Conservation (phyloP, 306 rosid genomes). For the Cicer chorassanicum region DNA sequence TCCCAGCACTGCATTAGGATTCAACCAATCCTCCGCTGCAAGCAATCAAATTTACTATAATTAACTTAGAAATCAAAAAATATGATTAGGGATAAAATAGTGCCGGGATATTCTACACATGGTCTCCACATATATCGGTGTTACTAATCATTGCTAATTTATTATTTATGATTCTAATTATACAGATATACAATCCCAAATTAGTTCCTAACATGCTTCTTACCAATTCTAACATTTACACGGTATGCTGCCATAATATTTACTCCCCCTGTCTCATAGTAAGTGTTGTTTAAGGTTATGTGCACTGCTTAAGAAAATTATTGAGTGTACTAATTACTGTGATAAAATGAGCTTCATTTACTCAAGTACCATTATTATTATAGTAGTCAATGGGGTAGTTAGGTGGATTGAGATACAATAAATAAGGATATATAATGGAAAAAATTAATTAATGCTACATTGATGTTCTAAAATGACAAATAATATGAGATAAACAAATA, state of each 20-base stretch:
- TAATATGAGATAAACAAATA: no score
- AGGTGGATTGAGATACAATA: no score
- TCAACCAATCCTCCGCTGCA: conserved; percentile 95
- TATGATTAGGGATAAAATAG: conserved; percentile 29
- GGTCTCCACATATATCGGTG: background rate
- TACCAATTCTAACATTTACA: background rate
- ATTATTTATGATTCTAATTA: conserved; percentile 7
- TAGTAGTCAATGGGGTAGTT: no score
- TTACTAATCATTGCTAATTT: conserved; percentile 15
- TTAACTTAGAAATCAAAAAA: conserved; percentile 17
- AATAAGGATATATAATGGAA: no score
- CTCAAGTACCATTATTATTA: no score
- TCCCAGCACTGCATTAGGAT: conserved; percentile 69
- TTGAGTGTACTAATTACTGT: no score
- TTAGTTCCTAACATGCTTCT: background rate
- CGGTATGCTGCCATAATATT: conserved; percentile 22
- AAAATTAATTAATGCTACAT: no score
- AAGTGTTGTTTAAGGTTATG: no score
- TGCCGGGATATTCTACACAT: background rate
- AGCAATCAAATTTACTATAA: conserved; percentile 32
- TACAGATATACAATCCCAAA: conserved; percentile 3
- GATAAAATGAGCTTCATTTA: no score
- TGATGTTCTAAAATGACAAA: no score
- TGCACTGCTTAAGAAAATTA: no score
- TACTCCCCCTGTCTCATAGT: background rate